Evolutionary conservation across 768 basidiomycete species (phyloP), one percentile per base, ranked within the genome.

Genomic region (Vararia minispora): DNA sequence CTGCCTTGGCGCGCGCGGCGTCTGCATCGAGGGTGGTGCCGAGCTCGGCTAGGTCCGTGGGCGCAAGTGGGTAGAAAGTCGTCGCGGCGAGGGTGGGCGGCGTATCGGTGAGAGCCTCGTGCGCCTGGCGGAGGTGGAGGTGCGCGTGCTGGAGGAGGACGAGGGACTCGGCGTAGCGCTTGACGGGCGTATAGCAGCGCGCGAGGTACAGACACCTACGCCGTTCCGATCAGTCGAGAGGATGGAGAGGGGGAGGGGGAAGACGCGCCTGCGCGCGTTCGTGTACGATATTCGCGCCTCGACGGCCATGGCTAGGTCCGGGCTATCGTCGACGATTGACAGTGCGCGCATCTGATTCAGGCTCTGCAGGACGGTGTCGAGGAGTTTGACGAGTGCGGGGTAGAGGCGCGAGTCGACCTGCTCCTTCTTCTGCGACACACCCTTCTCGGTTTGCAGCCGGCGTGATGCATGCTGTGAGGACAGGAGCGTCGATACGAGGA

Each of bases 261-360:
- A 9, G 11, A 43, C 60, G 49, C 47, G 84, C 84, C 81, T 74
- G 39, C 74, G 72, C 1, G 80, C 85, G 49, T 82, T 80, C 3
- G 80, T 80, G 50, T 74, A 84, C 0, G 77, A 72, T 28, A 82
- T 58, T 20, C 88, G 65, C 3, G 76, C 80, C 29, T 95, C 89
- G 3, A 90, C 72, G 12, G 76, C 81, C 4, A 79, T 66, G 0
- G 79, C 73, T 4, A 95, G 68, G 46, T 90, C 86, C 0, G 87
- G 79, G 49, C 77, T 86, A 56, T 90, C 87, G 50, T 94, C 88
- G 11, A 94, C 85, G 27, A 90, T 72, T 37, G 76, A 84, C 40
- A 95, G 64, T 5, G 72, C 73, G 20, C 84, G 68, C 76, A 94
- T 84, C 57, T 89, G 86, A 37, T 75, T 74, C 31, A 95, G 62